Evolutionary conservation across 1,284 basidiomycete species (phyloP).

Genomic region (Exobasidium rhododendri): DNA sequence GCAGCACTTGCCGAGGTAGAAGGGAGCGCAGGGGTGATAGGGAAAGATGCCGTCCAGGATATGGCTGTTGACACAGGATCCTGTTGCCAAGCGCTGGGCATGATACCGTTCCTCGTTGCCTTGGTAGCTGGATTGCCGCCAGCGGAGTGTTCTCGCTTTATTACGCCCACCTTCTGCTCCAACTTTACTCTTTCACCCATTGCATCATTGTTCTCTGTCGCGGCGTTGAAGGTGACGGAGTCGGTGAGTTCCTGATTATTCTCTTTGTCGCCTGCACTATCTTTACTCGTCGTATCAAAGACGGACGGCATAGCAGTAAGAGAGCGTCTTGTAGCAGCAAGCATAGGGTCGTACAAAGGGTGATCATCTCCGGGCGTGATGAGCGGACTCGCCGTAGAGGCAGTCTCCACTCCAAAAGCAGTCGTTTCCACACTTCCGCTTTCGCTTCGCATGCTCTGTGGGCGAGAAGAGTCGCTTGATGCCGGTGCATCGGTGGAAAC

Average conservation of each 20-base stretch:
- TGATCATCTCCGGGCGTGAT: constrained; percentile 2
- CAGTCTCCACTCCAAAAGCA: background rate
- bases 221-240: background rate
- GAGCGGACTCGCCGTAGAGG: background rate
- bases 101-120: background rate
- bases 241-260: too few relatives aligned
- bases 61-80: too few relatives aligned
- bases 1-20: too few relatives aligned
- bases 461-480: constrained; percentile 10
- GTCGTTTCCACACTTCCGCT: constrained; percentile 4
- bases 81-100: too few relatives aligned
- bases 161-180: background rate
- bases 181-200: background rate
- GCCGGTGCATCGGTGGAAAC: constrained; percentile 14
- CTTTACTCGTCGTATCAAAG: background rate
- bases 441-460: constrained; percentile 3
- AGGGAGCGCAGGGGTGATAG: too few relatives aligned
- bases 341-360: background rate
- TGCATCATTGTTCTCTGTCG: background rate
- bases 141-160: background rate
- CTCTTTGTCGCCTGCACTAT: background rate
- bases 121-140: background rate
- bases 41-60: too few relatives aligned
- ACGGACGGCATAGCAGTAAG: background rate
- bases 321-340: background rate